Conservation (phyloP, 2,329 filamentous ascomycete species). For the Aspergillus ochraceoroseus region DNA sequence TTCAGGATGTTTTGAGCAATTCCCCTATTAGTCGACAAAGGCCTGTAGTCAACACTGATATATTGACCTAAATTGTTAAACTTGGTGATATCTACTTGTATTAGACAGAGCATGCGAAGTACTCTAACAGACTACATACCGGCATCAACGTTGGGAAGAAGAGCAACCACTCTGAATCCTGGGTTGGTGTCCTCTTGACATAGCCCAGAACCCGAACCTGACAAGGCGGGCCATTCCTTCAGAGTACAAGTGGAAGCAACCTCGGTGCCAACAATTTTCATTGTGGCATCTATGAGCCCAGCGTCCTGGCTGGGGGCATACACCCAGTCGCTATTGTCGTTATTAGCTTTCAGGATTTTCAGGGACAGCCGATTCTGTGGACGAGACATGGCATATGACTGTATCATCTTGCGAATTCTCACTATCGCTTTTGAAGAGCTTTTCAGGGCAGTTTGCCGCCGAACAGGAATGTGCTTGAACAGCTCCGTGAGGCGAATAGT, state of each 20-base stretch:
- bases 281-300: constrained; percentile 50
- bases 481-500: constrained; percentile 55
- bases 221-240: constrained; percentile 28
- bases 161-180: constrained; percentile 45
- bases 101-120: no score
- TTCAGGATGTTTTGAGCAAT: constrained; percentile 52
- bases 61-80: constrained; percentile 44
- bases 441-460: constrained; percentile 53
- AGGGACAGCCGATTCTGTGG: constrained; percentile 53
- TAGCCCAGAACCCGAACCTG: constrained; percentile 14
- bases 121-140: constrained; percentile 28
- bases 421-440: constrained; percentile 46
- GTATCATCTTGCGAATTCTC: constrained; percentile 51
- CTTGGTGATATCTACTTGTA: constrained; percentile 36
- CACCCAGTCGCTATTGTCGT: constrained; percentile 56
- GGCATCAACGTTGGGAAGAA: constrained; percentile 47
- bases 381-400: constrained; percentile 57
- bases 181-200: neutral
- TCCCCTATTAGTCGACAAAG: constrained; percentile 49
- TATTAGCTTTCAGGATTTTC: constrained; percentile 55
- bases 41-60: constrained; percentile 55
- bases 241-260: constrained; percentile 49
- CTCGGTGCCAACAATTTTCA: constrained; percentile 54
- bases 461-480: constrained; percentile 56
- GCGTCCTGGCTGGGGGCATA: constrained; percentile 53